Evolutionary conservation across 768 basidiomycete species (phyloP), one percentile per base, ranked within the genome.

Genomic region (Lyophyllum semitale): DNA sequence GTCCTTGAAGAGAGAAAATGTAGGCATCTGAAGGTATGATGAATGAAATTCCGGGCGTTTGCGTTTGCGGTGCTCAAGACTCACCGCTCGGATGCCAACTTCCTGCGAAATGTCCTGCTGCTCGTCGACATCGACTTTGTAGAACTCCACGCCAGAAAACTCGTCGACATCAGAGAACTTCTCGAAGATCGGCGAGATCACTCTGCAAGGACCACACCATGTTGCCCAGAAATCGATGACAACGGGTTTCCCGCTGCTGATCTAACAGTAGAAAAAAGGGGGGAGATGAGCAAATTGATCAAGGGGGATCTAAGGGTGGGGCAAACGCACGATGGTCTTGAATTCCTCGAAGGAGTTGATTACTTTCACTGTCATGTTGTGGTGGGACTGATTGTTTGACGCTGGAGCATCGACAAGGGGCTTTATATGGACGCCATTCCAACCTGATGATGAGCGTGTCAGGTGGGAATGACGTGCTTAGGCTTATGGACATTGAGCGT

Each of bases 141-240:
- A 88, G 68, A 89, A 87, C 17, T 77, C 75, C 48, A 88, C 64
- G 15, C 66, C 72, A 3, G 69, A 57, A 48, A 61, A 59, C 12
- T 64, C 38, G 0, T 71, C 59, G 4, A n/a, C n/a, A n/a, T n/a
- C n/a, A n/a, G 83, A 75, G n/a, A 87, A 63, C 58, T 77, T 72
- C 68, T 87, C 84, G 61, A 88, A 84, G 35, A 85, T 63, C 48
- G 88, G 88, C n/a, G 81, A 80, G 69, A 89, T 88, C 35, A 76
- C 57, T 51, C 71, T 77, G 81, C 87, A 89, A 13, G 88, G 87
- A 17, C 86, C 86, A 68, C 84, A 89, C 88, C 88, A 89, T 2
- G 81, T 79, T 32, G 88, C 88, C 85, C 85, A 88, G 72, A 91
- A 89, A 71, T 91, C 86, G 63, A 91, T 75, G 17, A 86, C 64